Evolutionary conservation across 805 yeast species (phyloP).

Genomic region (Yueomyces sinensis): DNA sequence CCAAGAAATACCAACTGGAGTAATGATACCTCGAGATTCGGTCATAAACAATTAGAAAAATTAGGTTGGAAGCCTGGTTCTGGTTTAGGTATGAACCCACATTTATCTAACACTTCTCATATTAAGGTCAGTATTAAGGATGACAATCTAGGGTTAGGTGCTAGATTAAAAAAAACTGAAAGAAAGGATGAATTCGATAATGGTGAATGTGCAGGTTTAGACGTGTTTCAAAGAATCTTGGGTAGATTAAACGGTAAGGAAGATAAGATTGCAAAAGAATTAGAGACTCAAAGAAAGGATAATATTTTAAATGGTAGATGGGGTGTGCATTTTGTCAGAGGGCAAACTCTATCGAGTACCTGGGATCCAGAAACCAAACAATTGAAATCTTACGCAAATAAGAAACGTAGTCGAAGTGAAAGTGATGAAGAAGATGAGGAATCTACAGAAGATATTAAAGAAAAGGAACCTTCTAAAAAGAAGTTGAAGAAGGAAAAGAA

Average conservation of each 20-base stretch:
- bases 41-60: slow-evolving; percentile 69
- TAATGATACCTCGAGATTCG: slow-evolving; percentile 69
- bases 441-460: slow-evolving; percentile 16
- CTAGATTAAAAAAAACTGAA: slow-evolving; percentile 46
- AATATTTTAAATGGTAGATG: slow-evolving; percentile 70
- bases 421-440: slow-evolving; percentile 16
- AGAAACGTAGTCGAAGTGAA: slow-evolving; percentile 21
- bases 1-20: slow-evolving; percentile 96
- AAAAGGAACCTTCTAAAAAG: slow-evolving; percentile 19
- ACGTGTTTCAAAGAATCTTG: slow-evolving; percentile 80
- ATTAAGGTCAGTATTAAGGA: slow-evolving; percentile 73
- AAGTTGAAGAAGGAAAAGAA: slow-evolving; percentile 17
- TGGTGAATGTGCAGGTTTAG: slow-evolving; percentile 83
- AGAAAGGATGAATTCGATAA: slow-evolving; percentile 58
- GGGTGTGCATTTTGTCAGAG: slow-evolving; percentile 80
- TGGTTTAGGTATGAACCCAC: slow-evolving; percentile 55
- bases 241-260: slow-evolving; percentile 86
- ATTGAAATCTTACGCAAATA: slow-evolving; percentile 19
- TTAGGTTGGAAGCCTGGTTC: slow-evolving; percentile 89
- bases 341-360: slow-evolving; percentile 72
- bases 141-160: slow-evolving; percentile 82
- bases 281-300: slow-evolving; percentile 56
- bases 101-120: slow-evolving; percentile 54
- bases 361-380: slow-evolving; percentile 52
- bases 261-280: slow-evolving; percentile 45